Percentiles rank a stretch among this genome's conserved stretches.
Conservation (phyloP, 2,329 filamentous ascomycete species). For the Fusarium euwallaceae region DNA sequence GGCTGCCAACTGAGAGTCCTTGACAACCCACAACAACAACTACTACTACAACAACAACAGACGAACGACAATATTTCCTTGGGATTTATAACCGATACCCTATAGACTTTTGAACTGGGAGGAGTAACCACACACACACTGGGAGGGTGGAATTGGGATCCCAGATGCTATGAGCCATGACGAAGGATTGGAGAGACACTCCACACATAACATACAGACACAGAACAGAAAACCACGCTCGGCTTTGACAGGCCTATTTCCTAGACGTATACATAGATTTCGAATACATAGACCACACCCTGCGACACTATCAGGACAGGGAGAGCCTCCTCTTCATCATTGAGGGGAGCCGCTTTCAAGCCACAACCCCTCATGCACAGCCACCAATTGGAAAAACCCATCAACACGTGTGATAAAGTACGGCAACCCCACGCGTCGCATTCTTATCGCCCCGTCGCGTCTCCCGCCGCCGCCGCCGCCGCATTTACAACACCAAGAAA, state of each 20-base stretch:
- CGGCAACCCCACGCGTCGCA: conserved; percentile 41
- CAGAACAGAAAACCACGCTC: conserved; percentile 9
- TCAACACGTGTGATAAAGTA: conserved; percentile 39
- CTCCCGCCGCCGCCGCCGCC: conserved; percentile 12
- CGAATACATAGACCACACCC: background rate
- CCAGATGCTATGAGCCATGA: conserved; percentile 25
- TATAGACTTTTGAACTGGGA: conserved; percentile 43
- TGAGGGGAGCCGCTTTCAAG: conserved; percentile 18
- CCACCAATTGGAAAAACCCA: conserved; percentile 10
- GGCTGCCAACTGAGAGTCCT: conserved; percentile 62
- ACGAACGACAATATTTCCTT: conserved; percentile 34
- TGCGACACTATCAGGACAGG: background rate
- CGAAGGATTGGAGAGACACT: conserved; percentile 12
- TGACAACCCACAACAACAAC: background rate
- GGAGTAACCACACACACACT: conserved; percentile 21
- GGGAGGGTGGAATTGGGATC: background rate
- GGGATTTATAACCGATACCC: conserved; percentile 45
- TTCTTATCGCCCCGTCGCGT: conserved; percentile 39
- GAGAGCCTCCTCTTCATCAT: background rate
- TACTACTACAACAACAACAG: conserved; percentile 15
- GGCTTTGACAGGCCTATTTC: conserved; percentile 34
- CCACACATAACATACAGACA: conserved; percentile 6
- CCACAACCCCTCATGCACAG: conserved; percentile 21
- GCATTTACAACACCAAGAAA: conserved; percentile 14
- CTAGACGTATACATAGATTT: conserved; percentile 29